Base-by-base conservation (phyloP, 2,329 filamentous ascomycete genomes). In the Alternaria longipes region DNA sequence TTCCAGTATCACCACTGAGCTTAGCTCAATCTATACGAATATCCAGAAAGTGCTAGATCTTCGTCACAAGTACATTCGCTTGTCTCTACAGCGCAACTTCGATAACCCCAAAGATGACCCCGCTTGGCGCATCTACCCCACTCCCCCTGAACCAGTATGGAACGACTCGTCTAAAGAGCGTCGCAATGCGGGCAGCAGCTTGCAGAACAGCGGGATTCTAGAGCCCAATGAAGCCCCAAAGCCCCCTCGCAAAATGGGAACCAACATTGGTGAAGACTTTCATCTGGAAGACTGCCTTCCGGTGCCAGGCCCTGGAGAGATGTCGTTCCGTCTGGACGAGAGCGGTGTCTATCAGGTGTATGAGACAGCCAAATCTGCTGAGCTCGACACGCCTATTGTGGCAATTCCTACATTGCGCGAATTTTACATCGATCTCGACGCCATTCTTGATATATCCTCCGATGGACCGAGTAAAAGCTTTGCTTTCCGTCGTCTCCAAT, bases 381-480 rank as follows among this genome's bases (percentile, higher is more conserved):
- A 89, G 54, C 82, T 87, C 18, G 86, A 89, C 63, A 84, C 85
- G 18, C 93, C 94, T 0, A 87, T 93, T 16, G 86, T 97, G 51
- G 84, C 89, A 46, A 91, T 98, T n/a, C 95, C 95, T 1, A 97
- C 92, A 5, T 88, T 98, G 72, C 89, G 94, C 72, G 94, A 99
- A 73, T 99, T 94, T 74, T 99, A 98, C 78, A 91, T 97, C 84
- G 94, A 97, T 74, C 83, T 99, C 26, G 95, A 99, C 74, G 85
- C 89, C 22, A 90, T 98, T 59, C 84, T 97, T 54, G 89, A 90
- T 60, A 89, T 96, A n/a, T 97, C 94, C 0, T 97, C 94, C 0
- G 94, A 99, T 74, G 95, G 95, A 0, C 95, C 95, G 0, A 94
- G 90, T 79, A 99, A 99, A 81, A 97, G 93, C 74, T 98, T 98